phyloP scores from a whole-genome alignment of 2,329 filamentous ascomycete genomes.

The Colletotrichum filicis region DNA sequence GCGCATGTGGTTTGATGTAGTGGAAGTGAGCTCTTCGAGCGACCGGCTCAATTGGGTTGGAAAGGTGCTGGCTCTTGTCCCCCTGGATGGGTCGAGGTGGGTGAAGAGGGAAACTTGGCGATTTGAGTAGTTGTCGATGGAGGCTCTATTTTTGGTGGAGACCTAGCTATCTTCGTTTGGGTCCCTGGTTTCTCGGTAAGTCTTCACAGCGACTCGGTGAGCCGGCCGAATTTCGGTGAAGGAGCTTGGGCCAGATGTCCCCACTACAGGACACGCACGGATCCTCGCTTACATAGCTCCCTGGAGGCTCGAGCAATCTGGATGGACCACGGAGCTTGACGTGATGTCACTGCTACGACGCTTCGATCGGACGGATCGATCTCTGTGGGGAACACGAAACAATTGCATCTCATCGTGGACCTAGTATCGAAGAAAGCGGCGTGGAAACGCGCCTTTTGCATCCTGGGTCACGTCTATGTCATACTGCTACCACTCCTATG shows the following conservation, averaged over 20 bases:
- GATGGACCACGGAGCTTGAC: not conserved
- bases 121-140: not conserved
- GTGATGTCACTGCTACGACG: conserved; percentile 26
- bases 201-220: not conserved
- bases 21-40: not conserved
- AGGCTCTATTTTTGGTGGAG: conserved; percentile 21
- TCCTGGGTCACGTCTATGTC: not conserved
- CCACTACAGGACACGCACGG: not conserved
- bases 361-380: conserved; percentile 3
- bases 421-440: not conserved
- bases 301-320: not conserved
- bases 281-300: not conserved
- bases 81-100: not conserved
- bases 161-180: not conserved
- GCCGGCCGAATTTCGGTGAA: not conserved
- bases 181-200: conserved; percentile 19
- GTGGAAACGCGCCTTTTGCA: not conserved
- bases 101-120: not conserved
- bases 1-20: not conserved
- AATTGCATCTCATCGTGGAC: not conserved
- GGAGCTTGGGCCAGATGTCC: not conserved
- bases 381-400: not conserved
- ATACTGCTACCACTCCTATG: not conserved
- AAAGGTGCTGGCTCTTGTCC: not conserved
- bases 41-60: not conserved